These are phyloP conservation scores for Chlorencoelia australis DNA, from an alignment of 2,329 filamentous ascomycete species.

Conservation along the genomic window DNA sequence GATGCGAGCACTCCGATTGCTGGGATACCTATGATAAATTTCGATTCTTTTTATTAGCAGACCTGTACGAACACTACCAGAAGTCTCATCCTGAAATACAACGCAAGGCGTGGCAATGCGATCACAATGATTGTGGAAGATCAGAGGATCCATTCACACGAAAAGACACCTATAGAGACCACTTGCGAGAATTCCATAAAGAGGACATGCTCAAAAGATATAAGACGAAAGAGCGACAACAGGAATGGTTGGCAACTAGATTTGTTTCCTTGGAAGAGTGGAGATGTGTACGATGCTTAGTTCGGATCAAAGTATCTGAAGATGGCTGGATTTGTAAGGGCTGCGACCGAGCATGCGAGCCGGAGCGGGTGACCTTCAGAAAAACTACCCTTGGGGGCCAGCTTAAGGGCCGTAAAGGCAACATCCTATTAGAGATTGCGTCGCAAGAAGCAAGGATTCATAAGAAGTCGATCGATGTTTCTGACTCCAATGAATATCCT, in stretches of 20 bases:
- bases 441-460: too few species aligned
- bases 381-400: too few species aligned
- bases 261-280: constrained; percentile 9
- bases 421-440: too few species aligned
- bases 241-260: constrained; percentile 7
- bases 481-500: too few species aligned
- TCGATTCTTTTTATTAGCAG: constrained; percentile 13
- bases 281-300: constrained; percentile 13
- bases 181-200: constrained; percentile 35
- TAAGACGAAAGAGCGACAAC: constrained; percentile 6
- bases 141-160: constrained; percentile 30
- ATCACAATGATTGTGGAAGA: constrained; percentile 20
- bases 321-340: constrained; percentile 4
- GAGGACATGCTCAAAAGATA: constrained; percentile 21
- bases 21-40: constrained; percentile 9
- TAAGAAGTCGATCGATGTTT: too few species aligned
- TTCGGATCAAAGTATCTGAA: background rate
- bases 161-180: constrained; percentile 36
- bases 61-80: constrained; percentile 25
- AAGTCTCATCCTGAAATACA: constrained; percentile 17
- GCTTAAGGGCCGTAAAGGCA: too few species aligned
- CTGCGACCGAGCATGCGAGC: constrained; percentile 4
- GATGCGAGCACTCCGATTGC: constrained; percentile 8
- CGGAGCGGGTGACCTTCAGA: constrained; percentile 1
- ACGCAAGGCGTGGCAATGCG: constrained; percentile 19